Evolutionary conservation across 2,329 filamentous ascomycete genomes (phyloP).

Genomic region (Fusarium nematophilum): DNA sequence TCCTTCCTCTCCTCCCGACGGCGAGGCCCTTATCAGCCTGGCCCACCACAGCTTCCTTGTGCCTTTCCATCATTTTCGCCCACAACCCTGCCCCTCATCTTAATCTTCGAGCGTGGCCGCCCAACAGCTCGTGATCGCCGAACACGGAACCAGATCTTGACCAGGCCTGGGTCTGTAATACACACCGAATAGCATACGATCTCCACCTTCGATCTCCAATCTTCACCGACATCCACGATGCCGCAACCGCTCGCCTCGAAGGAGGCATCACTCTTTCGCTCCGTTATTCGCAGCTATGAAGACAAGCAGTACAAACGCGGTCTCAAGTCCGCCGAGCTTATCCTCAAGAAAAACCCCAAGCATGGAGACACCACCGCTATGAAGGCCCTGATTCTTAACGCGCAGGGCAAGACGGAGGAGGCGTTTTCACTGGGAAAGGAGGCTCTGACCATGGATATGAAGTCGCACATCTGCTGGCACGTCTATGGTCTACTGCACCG

Average conservation of each 20-base stretch:
- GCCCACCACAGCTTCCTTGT: conserved; percentile 27
- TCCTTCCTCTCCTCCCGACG: conserved; percentile 10
- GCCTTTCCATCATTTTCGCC: conserved; percentile 18
- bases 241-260: conserved; percentile 83
- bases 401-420: conserved; percentile 90
- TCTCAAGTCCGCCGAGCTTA: conserved; percentile 95
- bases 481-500: conserved; percentile 96
- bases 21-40: conserved; percentile 19
- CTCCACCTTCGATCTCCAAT: not conserved
- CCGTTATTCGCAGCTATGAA: conserved; percentile 96
- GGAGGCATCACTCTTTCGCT: conserved; percentile 93
- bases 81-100: conserved; percentile 34
- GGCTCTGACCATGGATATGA: conserved; percentile 96
- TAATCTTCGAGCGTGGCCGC: conserved; percentile 9
- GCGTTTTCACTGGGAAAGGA: conserved; percentile 94
- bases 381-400: conserved; percentile 97
- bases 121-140: conserved; percentile 30
- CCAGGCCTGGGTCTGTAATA: conserved; percentile 7
- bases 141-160: conserved; percentile 23
- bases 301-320: conserved; percentile 97
- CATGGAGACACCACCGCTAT: conserved; percentile 99
- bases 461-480: conserved; percentile 99
- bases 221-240: conserved; percentile 59
- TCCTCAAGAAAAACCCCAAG: conserved; percentile 91
- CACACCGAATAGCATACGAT: not conserved